Base-by-base conservation (phyloP, 2,329 filamentous ascomycete species). In the Endothia cerciana region DNA sequence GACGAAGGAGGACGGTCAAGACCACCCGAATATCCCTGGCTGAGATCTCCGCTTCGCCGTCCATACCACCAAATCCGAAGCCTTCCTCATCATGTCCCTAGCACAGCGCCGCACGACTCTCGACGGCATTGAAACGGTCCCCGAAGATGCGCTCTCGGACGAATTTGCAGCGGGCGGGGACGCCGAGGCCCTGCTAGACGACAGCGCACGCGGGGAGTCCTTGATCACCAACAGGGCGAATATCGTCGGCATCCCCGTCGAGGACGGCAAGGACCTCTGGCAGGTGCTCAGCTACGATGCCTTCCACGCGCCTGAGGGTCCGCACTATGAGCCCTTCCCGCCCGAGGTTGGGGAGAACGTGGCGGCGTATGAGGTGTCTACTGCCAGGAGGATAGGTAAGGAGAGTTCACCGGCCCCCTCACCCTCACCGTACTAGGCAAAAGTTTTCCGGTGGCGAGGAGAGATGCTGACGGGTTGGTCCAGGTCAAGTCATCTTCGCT, bases 401-500 rank as follows among this genome's bases (percentile, higher is more conserved):
- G 69, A 38, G 38, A 17, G 30, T 19, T 7, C 10, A 3, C 36
- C 11, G 0, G 1, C 25, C 25, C 28, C 25, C 25, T 33, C n/a
- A n/a, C n/a, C n/a, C n/a, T 3, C 25, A 22, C 8, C 17, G 15
- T 11, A 1, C 17, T 5, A 17, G 13, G 33, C 33, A 36, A 36
- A 22, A 22, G 28, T 36, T 28, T 2, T 36, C n/a, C 1, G 33
- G 33, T 10, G 13, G 10, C 3, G 15, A n/a, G 4, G 17, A 33
- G 17, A 45, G 15, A 13, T 25, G 25, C 63, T 66, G 11, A 62
- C 45, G 1, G 51, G n/a, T 30, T 40, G 30, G 11, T 15, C 55
- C 60, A 89, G 86, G 82, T 60, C 89, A 91, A 77, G 85, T 91
- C 33, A 77, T 76, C 60, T 77, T 85, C 68, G 88, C 88, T 6